Evolutionary conservation across 345 rosid species (phyloP), one percentile per base, ranked within the genome.

Genomic region (Dipteronia dyeriana): DNA sequence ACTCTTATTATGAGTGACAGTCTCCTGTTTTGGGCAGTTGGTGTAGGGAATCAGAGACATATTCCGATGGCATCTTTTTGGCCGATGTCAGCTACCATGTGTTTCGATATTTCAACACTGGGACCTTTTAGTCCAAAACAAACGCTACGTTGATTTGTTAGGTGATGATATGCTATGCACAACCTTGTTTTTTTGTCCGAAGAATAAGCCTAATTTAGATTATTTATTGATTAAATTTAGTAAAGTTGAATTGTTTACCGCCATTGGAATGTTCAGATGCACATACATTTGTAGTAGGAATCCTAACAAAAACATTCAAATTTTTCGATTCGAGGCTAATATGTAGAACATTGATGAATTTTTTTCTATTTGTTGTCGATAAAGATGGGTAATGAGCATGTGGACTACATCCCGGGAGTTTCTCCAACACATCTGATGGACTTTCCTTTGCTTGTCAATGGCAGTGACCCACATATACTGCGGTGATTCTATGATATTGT

Each of bases 351-450:
- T 34, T 34, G 22, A 22, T 65, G 10, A 2, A 2, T 3, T 68
- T 9, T 26, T 29, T 25, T 62, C 25, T 26, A 14, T 64, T n/a
- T 34, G 26, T 51, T 66, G 7, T 2, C 4, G 3, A 6, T 8
- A 81, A 83, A 70, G 29, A 64, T 70, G 20, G 80, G 82, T 47
- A 62, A 77, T 16, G 86, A 83, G 68, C 74, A 5, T 7, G 85
- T 81, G 34, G 81, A 82, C 54, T 75, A 79, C 76, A 81, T 86
- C 7, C 84, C 85, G 7, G 89, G 86, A 43, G 65, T 82, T 43
- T 60, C 87, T 20, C 71, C 82, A 7, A 75, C 78, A 0, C 82
- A 82, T 16, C 1, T 85, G 7, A 25, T 75, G 39, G 88, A 87
- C 57, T 82, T 74, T 25, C 81, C 81, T 13, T 25, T 9, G 26